These are phyloP conservation scores for Ramichloridium luteum DNA, from an alignment of 2,329 filamentous ascomycete genomes.

Conservation along the genomic window DNA sequence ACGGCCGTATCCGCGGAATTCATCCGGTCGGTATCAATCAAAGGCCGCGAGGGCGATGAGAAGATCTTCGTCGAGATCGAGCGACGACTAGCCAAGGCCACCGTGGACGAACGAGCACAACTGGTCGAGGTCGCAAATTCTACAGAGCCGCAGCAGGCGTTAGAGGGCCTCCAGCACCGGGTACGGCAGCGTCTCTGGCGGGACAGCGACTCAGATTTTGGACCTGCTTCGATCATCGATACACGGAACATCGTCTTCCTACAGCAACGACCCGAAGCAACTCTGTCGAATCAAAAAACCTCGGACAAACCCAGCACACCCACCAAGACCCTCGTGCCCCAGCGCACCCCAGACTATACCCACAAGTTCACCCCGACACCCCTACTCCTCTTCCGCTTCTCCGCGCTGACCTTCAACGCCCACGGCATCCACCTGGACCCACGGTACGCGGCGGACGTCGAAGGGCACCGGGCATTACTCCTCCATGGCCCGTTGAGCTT, in stretches of 20 bases:
- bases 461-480: constrained; percentile 63
- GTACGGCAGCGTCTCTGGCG: constrained; percentile 34
- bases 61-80: constrained; percentile 52
- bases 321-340: constrained; percentile 33
- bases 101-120: constrained; percentile 19
- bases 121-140: constrained; percentile 22
- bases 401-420: constrained; percentile 81
- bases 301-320: constrained; percentile 19
- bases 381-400: constrained; percentile 76
- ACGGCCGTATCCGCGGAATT: constrained; percentile 37
- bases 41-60: constrained; percentile 38
- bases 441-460: constrained; percentile 53
- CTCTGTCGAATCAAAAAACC: constrained; percentile 18
- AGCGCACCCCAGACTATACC: constrained; percentile 40
- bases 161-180: constrained; percentile 20
- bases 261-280: constrained; percentile 35
- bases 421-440: constrained; percentile 81
- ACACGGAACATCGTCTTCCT: constrained; percentile 53
- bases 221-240: constrained; percentile 41
- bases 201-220: constrained; percentile 30
- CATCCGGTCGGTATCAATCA: constrained; percentile 36
- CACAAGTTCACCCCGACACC: constrained; percentile 54
- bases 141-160: constrained; percentile 26
- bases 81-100: constrained; percentile 33
- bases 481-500: constrained; percentile 80